Evolutionary conservation across 2,329 filamentous ascomycete genomes (phyloP).

Genomic region (Emergomyces pasteurianus): DNA sequence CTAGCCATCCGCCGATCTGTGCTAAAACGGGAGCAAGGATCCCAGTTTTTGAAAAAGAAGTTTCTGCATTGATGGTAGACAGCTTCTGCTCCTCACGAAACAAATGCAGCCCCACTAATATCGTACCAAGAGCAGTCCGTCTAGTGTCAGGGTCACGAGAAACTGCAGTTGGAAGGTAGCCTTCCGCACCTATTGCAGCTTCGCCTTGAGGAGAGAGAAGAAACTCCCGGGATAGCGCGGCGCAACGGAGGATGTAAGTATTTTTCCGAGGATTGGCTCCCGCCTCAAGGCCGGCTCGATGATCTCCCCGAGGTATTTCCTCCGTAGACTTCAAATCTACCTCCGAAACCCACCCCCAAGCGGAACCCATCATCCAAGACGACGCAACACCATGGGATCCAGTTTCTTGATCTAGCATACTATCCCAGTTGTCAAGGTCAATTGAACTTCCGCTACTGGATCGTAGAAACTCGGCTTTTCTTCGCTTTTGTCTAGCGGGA

Average conservation of each 20-base stretch:
- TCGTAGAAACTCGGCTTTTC: conserved; percentile 33
- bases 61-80: conserved; percentile 45
- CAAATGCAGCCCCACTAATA: conserved; percentile 67
- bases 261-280: conserved; percentile 24
- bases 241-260: conserved; percentile 35
- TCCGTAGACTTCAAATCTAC: conserved; percentile 32
- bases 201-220: conserved; percentile 48
- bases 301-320: conserved; percentile 5
- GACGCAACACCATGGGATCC: conserved; percentile 29
- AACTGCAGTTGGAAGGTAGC: conserved; percentile 53
- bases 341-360: conserved; percentile 63
- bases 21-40: conserved; percentile 61
- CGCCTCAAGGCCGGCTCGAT: neutral
- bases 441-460: conserved; percentile 39
- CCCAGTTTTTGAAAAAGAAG: conserved; percentile 32
- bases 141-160: conserved; percentile 45
- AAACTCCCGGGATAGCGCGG: conserved; percentile 54
- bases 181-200: conserved; percentile 41
- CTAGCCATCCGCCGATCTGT: conserved; percentile 72
- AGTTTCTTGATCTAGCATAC: conserved; percentile 37
- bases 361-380: conserved; percentile 44
- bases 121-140: conserved; percentile 53
- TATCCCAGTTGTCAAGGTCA: conserved; percentile 36
- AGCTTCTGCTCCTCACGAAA: conserved; percentile 85
- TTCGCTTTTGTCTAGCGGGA: conserved; percentile 25